Conservation (phyloP, 2,329 filamentous ascomycete species). For the Epichloe bromicola region DNA sequence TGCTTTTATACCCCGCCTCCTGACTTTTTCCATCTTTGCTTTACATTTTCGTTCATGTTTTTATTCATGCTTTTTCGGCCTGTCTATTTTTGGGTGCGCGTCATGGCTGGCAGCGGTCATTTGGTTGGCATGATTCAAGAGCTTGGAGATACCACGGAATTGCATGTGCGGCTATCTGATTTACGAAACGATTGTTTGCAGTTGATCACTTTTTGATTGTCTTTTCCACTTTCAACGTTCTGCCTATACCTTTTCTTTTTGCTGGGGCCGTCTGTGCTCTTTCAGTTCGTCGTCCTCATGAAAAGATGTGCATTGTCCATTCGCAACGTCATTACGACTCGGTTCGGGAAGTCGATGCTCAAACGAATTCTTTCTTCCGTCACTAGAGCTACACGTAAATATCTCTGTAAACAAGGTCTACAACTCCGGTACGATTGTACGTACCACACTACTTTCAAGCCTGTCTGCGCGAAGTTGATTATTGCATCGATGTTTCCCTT, state of each 20-base stretch:
- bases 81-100: neutral
- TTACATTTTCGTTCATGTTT: neutral
- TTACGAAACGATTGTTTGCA: neutral
- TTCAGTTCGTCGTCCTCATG: neutral
- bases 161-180: slow-evolving; percentile 4
- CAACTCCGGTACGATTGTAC: neutral
- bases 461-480: no score
- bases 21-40: neutral
- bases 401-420: neutral
- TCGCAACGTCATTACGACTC: neutral
- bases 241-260: neutral
- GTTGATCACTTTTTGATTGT: neutral
- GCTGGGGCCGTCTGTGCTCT: neutral
- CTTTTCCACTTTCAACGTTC: no score
- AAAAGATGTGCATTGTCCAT: neutral
- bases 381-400: neutral
- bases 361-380: neutral
- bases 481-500: neutral
- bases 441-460: no score
- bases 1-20: neutral
- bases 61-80: slow-evolving; percentile 1
- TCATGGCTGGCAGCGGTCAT: slow-evolving; percentile 5
- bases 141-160: slow-evolving; percentile 11
- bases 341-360: neutral
- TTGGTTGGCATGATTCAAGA: slow-evolving; percentile 6